Percentiles rank a stretch among this genome's conserved stretches.
Evolutionary conservation across 768 basidiomycete species (phyloP).

Genomic region (Rhodotorula kratochvilovae): DNA sequence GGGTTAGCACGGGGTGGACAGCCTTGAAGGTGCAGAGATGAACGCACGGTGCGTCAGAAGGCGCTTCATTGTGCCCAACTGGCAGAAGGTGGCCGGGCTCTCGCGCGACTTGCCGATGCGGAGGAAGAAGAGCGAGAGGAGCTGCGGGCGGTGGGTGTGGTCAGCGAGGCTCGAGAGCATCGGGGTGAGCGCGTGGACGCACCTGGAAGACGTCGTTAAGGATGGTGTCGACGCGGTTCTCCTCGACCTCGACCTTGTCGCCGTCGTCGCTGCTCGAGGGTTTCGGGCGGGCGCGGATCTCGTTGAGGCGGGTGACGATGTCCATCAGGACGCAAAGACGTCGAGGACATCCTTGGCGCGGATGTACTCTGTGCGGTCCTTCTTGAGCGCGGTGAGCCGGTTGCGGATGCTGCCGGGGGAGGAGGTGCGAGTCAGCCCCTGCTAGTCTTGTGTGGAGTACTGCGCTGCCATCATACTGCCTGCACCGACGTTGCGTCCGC

Average conservation of each 20-base stretch:
- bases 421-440: slow-evolving; percentile 3
- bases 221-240: slow-evolving; percentile 86
- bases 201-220: slow-evolving; percentile 81
- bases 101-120: slow-evolving; percentile 95
- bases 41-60: slow-evolving; percentile 35
- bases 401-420: slow-evolving; percentile 72
- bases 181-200: not conserved
- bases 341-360: slow-evolving; percentile 87
- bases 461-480: no score
- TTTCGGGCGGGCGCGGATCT: slow-evolving; percentile 58
- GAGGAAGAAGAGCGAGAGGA: slow-evolving; percentile 93
- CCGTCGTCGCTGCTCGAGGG: slow-evolving; percentile 51
- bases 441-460: no score
- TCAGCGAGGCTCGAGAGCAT: not conserved
- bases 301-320: slow-evolving; percentile 78
- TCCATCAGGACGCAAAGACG: slow-evolving; percentile 91
- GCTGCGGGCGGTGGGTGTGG: slow-evolving; percentile 25
- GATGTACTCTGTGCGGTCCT: slow-evolving; percentile 86
- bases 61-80: slow-evolving; percentile 78
- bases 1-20: slow-evolving; percentile 57
- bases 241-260: slow-evolving; percentile 7
- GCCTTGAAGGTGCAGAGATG: not conserved
- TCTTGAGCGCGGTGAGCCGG: slow-evolving; percentile 87
- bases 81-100: slow-evolving; percentile 89
- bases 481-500: no score